Conservation (phyloP, 192 early-diverging fungal genomes). For the Linnemannia zychae region DNA sequence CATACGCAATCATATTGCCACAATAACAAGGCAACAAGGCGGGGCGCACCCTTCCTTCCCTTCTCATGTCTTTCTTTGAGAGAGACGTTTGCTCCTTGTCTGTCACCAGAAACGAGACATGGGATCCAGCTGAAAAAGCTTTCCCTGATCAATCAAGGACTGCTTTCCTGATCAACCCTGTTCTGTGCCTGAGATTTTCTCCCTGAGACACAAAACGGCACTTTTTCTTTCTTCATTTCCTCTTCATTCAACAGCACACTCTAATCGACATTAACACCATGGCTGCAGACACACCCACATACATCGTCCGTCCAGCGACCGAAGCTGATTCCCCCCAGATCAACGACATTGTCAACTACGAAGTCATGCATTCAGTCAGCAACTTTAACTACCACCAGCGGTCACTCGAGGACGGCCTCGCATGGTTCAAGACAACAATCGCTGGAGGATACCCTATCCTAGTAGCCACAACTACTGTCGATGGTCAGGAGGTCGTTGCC, state of each 20-base stretch:
- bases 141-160: no score
- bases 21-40: no score
- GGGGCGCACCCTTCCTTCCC: no score
- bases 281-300: neutral
- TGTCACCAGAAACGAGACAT: no score
- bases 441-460: constrained; percentile 53
- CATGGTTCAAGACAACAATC: constrained; percentile 51
- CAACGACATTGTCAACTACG: constrained; percentile 61
- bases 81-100: no score
- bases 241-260: neutral
- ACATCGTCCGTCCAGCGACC: constrained; percentile 51
- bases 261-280: neutral
- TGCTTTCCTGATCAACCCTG: no score
- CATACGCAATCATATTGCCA: neutral
- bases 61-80: no score
- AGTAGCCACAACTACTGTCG: constrained; percentile 45
- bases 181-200: no score
- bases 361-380: constrained; percentile 50
- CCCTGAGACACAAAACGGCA: no score
- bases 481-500: constrained; percentile 19
- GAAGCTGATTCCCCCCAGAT: constrained; percentile 53
- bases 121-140: no score
- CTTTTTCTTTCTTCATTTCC: neutral
- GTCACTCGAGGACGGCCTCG: constrained; percentile 42
- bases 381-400: constrained; percentile 56